Evolutionary conservation across 225 moss, liverwort and hornwort genomes (phyloP), one percentile per base, ranked within the genome.

Genomic region (Physcomitrium patens): DNA sequence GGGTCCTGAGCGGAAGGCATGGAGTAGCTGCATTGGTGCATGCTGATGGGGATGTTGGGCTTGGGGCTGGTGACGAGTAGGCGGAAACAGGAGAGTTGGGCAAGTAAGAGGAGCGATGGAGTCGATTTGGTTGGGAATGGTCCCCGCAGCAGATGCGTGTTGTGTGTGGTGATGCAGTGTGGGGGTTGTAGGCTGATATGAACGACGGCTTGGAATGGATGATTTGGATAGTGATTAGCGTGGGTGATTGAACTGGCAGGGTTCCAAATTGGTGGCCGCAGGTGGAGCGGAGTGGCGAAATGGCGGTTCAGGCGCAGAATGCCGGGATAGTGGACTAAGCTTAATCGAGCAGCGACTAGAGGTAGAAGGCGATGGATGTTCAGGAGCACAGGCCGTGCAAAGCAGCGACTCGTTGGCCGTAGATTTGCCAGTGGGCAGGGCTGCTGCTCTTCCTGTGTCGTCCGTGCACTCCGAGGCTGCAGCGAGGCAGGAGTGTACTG

Each of bases 381-480:
- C 93, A 79, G 99, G 99, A 80, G 81, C 93, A 76, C 95, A 95
- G 93, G 99, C 99, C 88, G 95, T 99, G 93, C 99, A 99, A 91
- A 99, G 99, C 89, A 95, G 99, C 87, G 95, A 99, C 92, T 95
- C 89, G 89, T 91, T 90, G 86, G 89, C 89, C 67, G 83, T 86
- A 79, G 99, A 99, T 78, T 77, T 83, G 88, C 91, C 86, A 91
- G 95, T 95, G 93, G 95, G 99, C 93, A 95, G 93, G 93, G 87
- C 95, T 95, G 95, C 92, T 84, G 90, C 93, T 79, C 78, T 89
- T 89, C 81, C 95, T 91, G 90, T 92, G 85, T 86, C 86, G 69
- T 81, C 91, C 86, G 61, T 81, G 78, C 90, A 89, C 74, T 86
- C 90, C 66, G 99, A 99, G 82, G 81, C 91, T 75, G 68, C 85